Evolutionary conservation across 306 rosid species (phyloP).

Genomic region (Adenanthera pavonina): DNA sequence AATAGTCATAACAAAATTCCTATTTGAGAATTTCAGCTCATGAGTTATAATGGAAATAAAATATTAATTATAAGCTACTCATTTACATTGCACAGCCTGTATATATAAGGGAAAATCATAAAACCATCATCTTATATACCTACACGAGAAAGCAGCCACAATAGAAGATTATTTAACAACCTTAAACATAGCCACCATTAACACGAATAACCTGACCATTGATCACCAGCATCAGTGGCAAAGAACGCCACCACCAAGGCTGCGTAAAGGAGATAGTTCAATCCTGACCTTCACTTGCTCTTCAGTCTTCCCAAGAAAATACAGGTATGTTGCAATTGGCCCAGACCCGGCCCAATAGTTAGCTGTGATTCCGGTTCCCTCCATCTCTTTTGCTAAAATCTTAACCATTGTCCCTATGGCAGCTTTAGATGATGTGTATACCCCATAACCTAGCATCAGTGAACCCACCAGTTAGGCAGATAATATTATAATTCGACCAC

Average conservation of each 20-base stretch:
- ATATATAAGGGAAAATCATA: too few species aligned
- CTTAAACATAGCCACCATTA: conserved; percentile 56
- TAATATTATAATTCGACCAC: conserved; percentile 55
- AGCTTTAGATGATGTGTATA: conserved; percentile 60
- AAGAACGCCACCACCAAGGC: conserved; percentile 66
- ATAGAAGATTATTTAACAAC: background rate
- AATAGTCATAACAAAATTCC: too few species aligned
- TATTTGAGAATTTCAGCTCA: too few species aligned
- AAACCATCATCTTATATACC: too few species aligned
- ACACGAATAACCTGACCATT: conserved; percentile 64
- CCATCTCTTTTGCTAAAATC: conserved; percentile 57
- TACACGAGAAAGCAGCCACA: background rate
- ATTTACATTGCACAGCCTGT: too few species aligned
- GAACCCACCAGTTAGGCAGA: conserved; percentile 51
- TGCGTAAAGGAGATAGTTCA: conserved; percentile 40
- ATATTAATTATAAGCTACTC: too few species aligned
- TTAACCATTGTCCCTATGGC: conserved; percentile 61
- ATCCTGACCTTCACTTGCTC: conserved; percentile 39
- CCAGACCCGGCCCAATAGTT: conserved; percentile 60
- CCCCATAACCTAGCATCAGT: conserved; percentile 35
- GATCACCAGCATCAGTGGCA: conserved; percentile 51
- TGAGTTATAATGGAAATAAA: too few species aligned
- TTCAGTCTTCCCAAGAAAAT: conserved; percentile 47
- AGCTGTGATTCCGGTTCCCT: conserved; percentile 53
- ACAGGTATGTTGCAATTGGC: conserved; percentile 51